Evolutionary conservation across 495 filamentous ascomycete species (phyloP).

Genomic region (Antarctomyces pellizariae): DNA sequence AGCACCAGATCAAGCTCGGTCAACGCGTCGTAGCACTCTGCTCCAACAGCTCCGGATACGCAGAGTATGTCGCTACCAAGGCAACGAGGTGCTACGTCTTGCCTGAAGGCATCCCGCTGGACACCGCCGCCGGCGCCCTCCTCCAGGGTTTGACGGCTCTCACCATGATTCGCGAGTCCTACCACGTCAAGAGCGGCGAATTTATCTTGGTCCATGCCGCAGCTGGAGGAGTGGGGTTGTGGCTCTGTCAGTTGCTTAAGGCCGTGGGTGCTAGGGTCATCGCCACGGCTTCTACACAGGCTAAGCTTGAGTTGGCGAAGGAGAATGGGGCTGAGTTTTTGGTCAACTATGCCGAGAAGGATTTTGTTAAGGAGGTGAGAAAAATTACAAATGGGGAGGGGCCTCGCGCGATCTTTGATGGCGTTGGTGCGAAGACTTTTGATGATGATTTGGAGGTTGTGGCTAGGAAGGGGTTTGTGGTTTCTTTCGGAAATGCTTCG

Average conservation of each 20-base stretch:
- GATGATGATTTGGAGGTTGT: conserved; percentile 58
- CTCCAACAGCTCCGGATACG: conserved; percentile 41
- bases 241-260: conserved; percentile 53
- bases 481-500: conserved; percentile 69
- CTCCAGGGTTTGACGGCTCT: conserved; percentile 78
- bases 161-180: conserved; percentile 55
- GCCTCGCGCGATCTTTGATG: conserved; percentile 66
- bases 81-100: conserved; percentile 34
- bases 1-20: conserved; percentile 29
- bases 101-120: conserved; percentile 34
- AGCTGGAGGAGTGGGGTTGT: conserved; percentile 66
- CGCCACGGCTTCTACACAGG: conserved; percentile 52
- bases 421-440: conserved; percentile 73
- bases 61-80: conserved; percentile 47
- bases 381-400: conserved; percentile 50
- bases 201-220: conserved; percentile 82
- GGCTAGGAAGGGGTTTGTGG: conserved; percentile 60
- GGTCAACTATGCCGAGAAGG: conserved; percentile 49
- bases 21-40: conserved; percentile 45
- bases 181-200: conserved; percentile 47
- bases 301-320: conserved; percentile 49
- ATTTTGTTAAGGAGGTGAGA: conserved; percentile 38
- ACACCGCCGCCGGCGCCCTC: conserved; percentile 41
- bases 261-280: conserved; percentile 58
- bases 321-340: conserved; percentile 45